Base-by-base conservation (phyloP, 2,329 filamentous ascomycete species). In the Pestalotiopsis sp. region DNA sequence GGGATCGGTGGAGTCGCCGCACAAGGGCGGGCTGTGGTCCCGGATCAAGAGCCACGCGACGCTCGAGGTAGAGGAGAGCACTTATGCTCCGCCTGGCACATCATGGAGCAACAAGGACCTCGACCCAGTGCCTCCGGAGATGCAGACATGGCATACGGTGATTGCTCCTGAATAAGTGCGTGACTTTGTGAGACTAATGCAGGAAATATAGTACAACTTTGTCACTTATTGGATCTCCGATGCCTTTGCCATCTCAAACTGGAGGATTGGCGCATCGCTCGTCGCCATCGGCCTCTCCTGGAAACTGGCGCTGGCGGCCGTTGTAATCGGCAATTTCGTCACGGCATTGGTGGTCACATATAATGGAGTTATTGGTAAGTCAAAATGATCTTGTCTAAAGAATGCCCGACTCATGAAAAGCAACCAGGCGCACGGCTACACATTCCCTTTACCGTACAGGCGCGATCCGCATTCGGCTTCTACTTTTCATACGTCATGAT, bases 361-460 rank as follows among this genome's bases (percentile, higher is more conserved):
- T 63, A 74, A 74, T 63, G 70, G 72, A 13, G 23, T 72, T 4
- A 73, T 75, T 12, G 73, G 75, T 61, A 31, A 57, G 57, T 49
- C 36, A 31, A 27, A n/a, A n/a, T n/a, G n/a, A n/a, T n/a, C 31
- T n/a, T 17, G 14, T 3, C 45, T 17, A 2, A 5, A n/a, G 9
- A 31, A 14, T 59, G 4, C 4, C 1, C 7, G 13, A 0, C 20
- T 60, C 9, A 59, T 13, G 27, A 27, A 45, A 45, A 55, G 31
- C 12, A 11, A 20, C 14, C 4, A 70, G 69, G 69, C 11, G 74
- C 73, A 7, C 70, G 72, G 5, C 70, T 75, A 23, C 76, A 76
- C 65, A 74, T 75, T n/a, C 74, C 75, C 5, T 76, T 73, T 45
- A 74, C 74, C 27, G 70, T 76, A 5, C 72, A 74, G 66, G 72